Percentiles rank a stretch among this genome's conserved stretches.
Evolutionary conservation across 176 grass and related monocot species (phyloP).

Genomic region (Musa itinerans): DNA sequence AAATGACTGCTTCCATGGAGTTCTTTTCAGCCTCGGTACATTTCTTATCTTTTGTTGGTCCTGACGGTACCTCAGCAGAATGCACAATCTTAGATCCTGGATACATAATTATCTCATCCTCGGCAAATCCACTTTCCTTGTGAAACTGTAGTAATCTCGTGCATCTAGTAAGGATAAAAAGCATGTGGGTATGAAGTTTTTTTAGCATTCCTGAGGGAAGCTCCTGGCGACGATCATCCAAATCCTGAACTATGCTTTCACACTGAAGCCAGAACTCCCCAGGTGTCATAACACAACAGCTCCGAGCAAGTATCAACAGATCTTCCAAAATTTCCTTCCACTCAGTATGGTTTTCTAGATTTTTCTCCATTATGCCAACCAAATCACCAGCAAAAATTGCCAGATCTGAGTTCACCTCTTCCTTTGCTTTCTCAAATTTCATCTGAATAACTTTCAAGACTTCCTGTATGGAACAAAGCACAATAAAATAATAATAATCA

Average conservation of each 20-base stretch:
- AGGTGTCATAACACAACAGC: constrained; percentile 90
- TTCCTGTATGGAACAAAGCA: constrained; percentile 44
- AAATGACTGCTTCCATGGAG: constrained; percentile 29
- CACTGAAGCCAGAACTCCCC: constrained; percentile 95
- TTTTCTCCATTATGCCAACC: constrained; percentile 93
- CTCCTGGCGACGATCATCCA: constrained; percentile 91
- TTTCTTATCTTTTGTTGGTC: constrained; percentile 26
- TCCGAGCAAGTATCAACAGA: constrained; percentile 92
- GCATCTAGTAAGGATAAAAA: constrained; percentile 98
- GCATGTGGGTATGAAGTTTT: constrained; percentile 87
- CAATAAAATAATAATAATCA: constrained; percentile 2
- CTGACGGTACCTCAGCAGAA: constrained; percentile 51
- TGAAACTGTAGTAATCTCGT: constrained; percentile 98
- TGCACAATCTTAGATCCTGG: constrained; percentile 57
- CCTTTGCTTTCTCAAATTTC: constrained; percentile 99
- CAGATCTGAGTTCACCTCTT: constrained; percentile 91
- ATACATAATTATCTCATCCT: constrained; percentile 80
- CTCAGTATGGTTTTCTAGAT: constrained; percentile 72
- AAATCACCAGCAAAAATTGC: constrained; percentile 94
- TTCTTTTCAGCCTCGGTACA: constrained; percentile 27
- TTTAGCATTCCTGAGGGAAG: constrained; percentile 82
- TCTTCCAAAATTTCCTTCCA: constrained; percentile 99
- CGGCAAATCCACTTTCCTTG: constrained; percentile 87
- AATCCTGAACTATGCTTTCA: constrained; percentile 98
- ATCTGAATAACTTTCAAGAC: constrained; percentile 88